Evolutionary conservation across 345 rosid genomes (phyloP).

Genomic region (Diplotaxis tenuifolia): DNA sequence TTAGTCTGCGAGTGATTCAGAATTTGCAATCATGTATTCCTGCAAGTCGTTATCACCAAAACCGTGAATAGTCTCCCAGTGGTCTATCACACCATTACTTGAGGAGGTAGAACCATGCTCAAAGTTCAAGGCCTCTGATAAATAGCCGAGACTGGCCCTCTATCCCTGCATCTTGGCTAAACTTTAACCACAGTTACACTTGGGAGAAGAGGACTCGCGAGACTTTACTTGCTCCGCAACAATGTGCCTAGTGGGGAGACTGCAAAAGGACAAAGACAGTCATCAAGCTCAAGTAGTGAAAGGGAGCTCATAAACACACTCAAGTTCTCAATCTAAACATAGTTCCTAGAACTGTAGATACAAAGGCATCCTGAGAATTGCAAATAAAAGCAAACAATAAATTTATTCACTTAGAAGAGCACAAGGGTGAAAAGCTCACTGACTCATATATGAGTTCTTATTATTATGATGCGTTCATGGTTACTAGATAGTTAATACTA

Average conservation of each 20-base stretch:
- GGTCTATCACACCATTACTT: slow-evolving; percentile 56
- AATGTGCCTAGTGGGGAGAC: slow-evolving; percentile 22
- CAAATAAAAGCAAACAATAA: not conserved
- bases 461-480: too few relatives aligned
- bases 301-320: not conserved
- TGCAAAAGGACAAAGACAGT: slow-evolving; percentile 14
- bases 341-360: not conserved
- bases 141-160: slow-evolving; percentile 69
- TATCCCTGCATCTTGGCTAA: slow-evolving; percentile 76
- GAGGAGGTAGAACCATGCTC: slow-evolving; percentile 83
- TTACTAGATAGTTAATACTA: too few relatives aligned
- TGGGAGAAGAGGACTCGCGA: slow-evolving; percentile 25
- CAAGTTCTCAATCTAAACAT: not conserved
- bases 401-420: slow-evolving; percentile 4
- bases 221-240: slow-evolving; percentile 26
- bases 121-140: slow-evolving; percentile 71
- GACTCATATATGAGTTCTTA: too few relatives aligned
- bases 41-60: slow-evolving; percentile 57
- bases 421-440: not conserved
- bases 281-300: too few relatives aligned
- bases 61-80: slow-evolving; percentile 63
- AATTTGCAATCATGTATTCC: slow-evolving; percentile 53
- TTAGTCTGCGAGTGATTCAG: slow-evolving; percentile 48
- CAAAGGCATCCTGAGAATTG: not conserved
- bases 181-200: slow-evolving; percentile 28